Percentiles rank a stretch among this genome's conserved stretches.
phyloP scores from a whole-genome alignment of 495 filamentous ascomycete species.

The Alectoria sarmentosa region DNA sequence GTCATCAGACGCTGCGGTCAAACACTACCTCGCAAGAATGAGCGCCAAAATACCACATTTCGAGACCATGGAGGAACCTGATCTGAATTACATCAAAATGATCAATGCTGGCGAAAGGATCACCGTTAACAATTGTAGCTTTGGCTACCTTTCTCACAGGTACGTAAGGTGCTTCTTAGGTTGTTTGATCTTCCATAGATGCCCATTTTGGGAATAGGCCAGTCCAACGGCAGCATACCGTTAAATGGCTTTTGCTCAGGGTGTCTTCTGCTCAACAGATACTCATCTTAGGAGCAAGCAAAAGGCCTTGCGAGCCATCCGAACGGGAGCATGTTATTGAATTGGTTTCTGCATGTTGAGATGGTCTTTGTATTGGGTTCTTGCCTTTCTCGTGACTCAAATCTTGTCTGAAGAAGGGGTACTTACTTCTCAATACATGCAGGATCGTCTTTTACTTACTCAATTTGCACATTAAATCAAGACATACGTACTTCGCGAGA shows the following conservation, averaged over 20 bases:
- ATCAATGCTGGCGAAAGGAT: constrained; percentile 93
- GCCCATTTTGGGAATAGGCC: background rate
- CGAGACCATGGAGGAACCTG: constrained; percentile 90
- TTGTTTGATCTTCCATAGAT: background rate
- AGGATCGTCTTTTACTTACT: constrained; percentile 92
- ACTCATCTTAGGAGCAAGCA: background rate
- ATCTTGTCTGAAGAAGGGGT: background rate
- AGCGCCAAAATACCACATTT: constrained; percentile 88
- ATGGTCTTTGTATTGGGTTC: background rate
- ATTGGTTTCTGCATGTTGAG: background rate
- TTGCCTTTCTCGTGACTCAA: background rate
- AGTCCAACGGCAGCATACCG: background rate
- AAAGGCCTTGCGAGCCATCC: background rate
- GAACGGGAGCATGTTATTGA: background rate
- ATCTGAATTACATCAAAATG: constrained; percentile 98
- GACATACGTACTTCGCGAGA: constrained; percentile 90
- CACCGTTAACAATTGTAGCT: constrained; percentile 89
- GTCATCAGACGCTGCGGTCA: constrained; percentile 83
- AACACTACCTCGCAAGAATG: constrained; percentile 84
- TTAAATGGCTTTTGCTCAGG: background rate
- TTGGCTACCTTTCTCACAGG: constrained; percentile 89
- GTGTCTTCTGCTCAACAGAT: background rate
- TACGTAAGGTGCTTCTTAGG: background rate
- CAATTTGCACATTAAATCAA: constrained; percentile 91
- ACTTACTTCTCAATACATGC: background rate